Evolutionary conservation across 495 filamentous ascomycete species (phyloP).

Genomic region (Trichoderma virens): DNA sequence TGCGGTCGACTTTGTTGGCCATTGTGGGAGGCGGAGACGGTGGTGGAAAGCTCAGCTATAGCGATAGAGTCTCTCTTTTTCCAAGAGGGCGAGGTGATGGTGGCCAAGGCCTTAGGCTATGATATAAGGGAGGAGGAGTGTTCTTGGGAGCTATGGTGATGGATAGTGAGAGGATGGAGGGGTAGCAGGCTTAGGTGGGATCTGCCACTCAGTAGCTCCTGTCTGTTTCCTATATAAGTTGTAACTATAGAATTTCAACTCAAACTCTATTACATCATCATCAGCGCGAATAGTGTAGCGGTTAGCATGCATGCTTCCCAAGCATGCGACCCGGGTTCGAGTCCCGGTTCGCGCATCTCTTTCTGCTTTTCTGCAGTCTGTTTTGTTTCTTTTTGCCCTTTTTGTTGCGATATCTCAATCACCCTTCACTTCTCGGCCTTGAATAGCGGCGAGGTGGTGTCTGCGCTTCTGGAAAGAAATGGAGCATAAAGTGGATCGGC

Average conservation of each 20-base stretch:
- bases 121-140: slow-evolving; percentile 5
- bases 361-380: not conserved
- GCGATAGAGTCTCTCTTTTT: not conserved
- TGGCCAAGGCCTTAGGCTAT: not conserved
- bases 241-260: not conserved
- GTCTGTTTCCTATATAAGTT: not conserved
- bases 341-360: slow-evolving; percentile 13
- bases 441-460: too few species aligned
- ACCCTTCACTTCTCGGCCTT: too few species aligned
- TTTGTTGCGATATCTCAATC: too few species aligned
- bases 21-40: slow-evolving; percentile 15
- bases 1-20: slow-evolving; percentile 34
- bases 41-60: too few species aligned
- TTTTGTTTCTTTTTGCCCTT: not conserved
- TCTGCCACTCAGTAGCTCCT: not conserved
- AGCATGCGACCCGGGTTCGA: slow-evolving; percentile 20
- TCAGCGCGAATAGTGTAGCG: slow-evolving; percentile 18
- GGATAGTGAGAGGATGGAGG: too few species aligned
- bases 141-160: not conserved
- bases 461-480: too few species aligned
- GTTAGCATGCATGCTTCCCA: slow-evolving; percentile 25
- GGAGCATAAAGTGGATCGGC: too few species aligned
- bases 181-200: too few species aligned
- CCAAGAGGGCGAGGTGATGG: not conserved
- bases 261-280: slow-evolving; percentile 5